Conservation (phyloP, 2,329 filamentous ascomycete species). For the Akanthomyces dipterigenus region DNA sequence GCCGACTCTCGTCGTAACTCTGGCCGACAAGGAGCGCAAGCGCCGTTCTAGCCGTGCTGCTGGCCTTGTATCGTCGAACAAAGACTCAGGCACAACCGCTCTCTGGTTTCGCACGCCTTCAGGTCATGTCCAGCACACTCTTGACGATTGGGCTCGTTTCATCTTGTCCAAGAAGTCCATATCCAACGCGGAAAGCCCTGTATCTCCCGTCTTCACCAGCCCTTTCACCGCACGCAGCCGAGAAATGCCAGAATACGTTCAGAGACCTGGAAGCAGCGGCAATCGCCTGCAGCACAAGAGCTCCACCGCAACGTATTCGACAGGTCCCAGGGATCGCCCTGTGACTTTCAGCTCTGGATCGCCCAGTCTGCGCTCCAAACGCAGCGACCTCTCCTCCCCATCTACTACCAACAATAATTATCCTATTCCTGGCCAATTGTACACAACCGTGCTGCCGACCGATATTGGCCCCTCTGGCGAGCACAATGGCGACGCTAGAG, state of each 20-base stretch:
- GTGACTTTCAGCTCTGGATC: slow-evolving; percentile 50
- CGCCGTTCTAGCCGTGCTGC: slow-evolving; percentile 58
- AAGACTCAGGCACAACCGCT: slow-evolving; percentile 40
- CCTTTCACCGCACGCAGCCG: slow-evolving; percentile 40
- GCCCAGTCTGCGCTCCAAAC: slow-evolving; percentile 54
- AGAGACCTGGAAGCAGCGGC: slow-evolving; percentile 36
- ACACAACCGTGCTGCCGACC: slow-evolving; percentile 43
- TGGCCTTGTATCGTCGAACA: slow-evolving; percentile 44
- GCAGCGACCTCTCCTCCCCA: slow-evolving; percentile 56
- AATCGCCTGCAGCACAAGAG: slow-evolving; percentile 40
- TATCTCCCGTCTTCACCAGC: slow-evolving; percentile 47
- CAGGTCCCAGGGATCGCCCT: slow-evolving; percentile 40
- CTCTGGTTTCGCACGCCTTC: slow-evolving; percentile 50
- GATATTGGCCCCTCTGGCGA: slow-evolving; percentile 52
- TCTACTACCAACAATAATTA: slow-evolving; percentile 41
- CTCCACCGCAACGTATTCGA: slow-evolving; percentile 42
- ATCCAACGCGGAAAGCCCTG: slow-evolving; percentile 45
- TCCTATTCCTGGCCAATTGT: slow-evolving; percentile 38
- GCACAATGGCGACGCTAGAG: slow-evolving; percentile 49
- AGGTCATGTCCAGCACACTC: slow-evolving; percentile 43
- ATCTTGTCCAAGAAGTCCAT: slow-evolving; percentile 41
- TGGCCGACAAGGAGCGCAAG: slow-evolving; percentile 56
- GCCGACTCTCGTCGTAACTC: slow-evolving; percentile 52
- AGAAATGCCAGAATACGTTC: slow-evolving; percentile 35
- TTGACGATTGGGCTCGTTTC: slow-evolving; percentile 54